Evolutionary conservation across 768 basidiomycete genomes (phyloP), one percentile per base, ranked within the genome.

Genomic region (Pluteus cervinus): DNA sequence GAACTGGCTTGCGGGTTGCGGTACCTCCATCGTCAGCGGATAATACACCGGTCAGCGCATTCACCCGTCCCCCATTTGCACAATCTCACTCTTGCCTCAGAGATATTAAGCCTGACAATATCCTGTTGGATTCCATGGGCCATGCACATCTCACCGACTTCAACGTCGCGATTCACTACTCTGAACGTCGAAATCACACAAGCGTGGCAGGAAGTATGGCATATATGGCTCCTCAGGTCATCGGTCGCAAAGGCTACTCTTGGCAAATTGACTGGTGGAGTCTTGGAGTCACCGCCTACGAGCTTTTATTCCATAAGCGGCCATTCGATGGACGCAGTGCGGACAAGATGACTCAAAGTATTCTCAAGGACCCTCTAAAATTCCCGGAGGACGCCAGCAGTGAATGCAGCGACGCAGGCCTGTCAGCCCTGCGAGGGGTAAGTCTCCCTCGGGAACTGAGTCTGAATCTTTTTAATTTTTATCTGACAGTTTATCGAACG

Each of bases 221-320:
- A 0, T 99, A 99, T 64, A 99, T 99, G 96, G 93, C 93, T 7
- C 93, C 94, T 0, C 91, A 99, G 58, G 85, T 99, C n/a, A 71
- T 97, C 29, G 78, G 76, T 36, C 82, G 86, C 53, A 83, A 80
- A 52, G 96, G 96, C 11, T 99, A 99, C 59, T 85, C 86, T 3
- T 92, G 88, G 75, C 81, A 80, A 33, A 76, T 89, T 34, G 93
- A 97, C 56, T 96, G 89, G 86, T 97, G 93, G 93, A 91, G 88
- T 53, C 69, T 97, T 14, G 93, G 93, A 21, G 70, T 96, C 39
- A 85, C 86, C 18, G 84, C 81, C 41, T 94, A 86, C 61, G 93
- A 97, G 52, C 74, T 96, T n/a, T 61, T 93, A 21, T 87, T 86
- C 65, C 73, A 71, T 52, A 68, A 64, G 45, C 79, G 92, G 21